Evolutionary conservation across 805 yeast species (phyloP).

Genomic region (Limtongia smithiae): DNA sequence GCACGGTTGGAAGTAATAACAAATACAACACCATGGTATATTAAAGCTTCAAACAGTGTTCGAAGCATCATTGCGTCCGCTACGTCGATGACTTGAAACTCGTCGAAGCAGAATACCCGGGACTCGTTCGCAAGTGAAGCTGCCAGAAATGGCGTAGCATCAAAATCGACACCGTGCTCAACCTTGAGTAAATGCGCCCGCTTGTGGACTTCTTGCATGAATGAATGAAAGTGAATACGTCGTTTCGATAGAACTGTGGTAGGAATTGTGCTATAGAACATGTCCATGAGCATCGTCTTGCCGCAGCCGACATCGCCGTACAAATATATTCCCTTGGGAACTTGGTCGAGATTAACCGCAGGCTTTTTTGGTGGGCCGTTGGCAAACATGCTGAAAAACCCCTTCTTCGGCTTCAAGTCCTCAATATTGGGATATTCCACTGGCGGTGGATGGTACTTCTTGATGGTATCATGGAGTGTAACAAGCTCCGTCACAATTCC

Average conservation of each 20-base stretch:
- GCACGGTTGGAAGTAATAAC: constrained; percentile 95
- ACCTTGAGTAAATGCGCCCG: constrained; percentile 71
- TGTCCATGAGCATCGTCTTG: constrained; percentile 96
- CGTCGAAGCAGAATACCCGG: constrained; percentile 88
- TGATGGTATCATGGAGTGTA: constrained; percentile 53
- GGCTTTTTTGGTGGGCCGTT: constrained; percentile 8
- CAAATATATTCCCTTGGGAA: constrained; percentile 79
- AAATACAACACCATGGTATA: constrained; percentile 73
- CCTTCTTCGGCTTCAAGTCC: constrained; percentile 50
- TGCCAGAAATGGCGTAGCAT: constrained; percentile 79
- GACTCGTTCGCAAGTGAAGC: constrained; percentile 73
- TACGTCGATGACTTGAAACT: constrained; percentile 96
- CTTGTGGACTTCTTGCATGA: constrained; percentile 91
- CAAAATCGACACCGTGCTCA: constrained; percentile 67
- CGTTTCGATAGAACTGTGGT: constrained; percentile 73
- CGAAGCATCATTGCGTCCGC: constrained; percentile 97
- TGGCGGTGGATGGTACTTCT: constrained; percentile 58
- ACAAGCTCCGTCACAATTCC: constrained; percentile 62
- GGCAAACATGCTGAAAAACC: constrained; percentile 31
- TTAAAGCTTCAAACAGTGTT: constrained; percentile 57
- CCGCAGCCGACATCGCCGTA: constrained; percentile 99
- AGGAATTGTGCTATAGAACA: constrained; percentile 73
- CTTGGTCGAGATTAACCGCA: constrained; percentile 9
- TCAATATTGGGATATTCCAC: constrained; percentile 52
- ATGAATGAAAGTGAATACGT: constrained; percentile 91